These are phyloP conservation scores for Phoma sp. DNA, from an alignment of 2,329 filamentous ascomycete genomes.

Conservation along the genomic window DNA sequence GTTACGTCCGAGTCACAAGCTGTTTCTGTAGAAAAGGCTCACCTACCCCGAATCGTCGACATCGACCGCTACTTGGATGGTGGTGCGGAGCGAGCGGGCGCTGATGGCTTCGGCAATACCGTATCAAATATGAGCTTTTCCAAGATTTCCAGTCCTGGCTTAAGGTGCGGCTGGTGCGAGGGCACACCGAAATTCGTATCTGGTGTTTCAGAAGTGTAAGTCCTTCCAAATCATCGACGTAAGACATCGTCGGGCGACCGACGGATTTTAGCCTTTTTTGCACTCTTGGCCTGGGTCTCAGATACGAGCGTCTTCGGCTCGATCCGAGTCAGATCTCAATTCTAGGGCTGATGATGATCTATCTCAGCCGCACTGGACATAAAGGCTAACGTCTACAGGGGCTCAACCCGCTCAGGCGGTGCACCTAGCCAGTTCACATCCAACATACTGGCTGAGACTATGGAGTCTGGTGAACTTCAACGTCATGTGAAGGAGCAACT, in stretches of 20 bases:
- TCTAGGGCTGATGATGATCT: conserved; percentile 8
- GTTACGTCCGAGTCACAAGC: conserved; percentile 29
- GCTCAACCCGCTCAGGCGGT: conserved; percentile 65
- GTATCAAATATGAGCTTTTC: conserved; percentile 89
- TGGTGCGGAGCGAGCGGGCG: conserved; percentile 53
- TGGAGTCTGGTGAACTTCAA: conserved; percentile 60
- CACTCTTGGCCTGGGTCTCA: not conserved
- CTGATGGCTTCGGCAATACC: conserved; percentile 75
- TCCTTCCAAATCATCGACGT: not conserved
- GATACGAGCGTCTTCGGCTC: not conserved
- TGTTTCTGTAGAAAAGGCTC: conserved; percentile 49
- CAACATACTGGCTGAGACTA: conserved; percentile 62
- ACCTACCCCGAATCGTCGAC: conserved; percentile 76
- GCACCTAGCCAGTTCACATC: conserved; percentile 66
- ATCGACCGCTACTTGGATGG: conserved; percentile 73
- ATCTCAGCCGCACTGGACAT: conserved; percentile 9
- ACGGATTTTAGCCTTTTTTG: not conserved
- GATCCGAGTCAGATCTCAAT: not conserved
- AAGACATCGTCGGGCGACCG: not conserved
- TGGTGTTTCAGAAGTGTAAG: conserved; percentile 65
- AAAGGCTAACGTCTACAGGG: conserved; percentile 50
- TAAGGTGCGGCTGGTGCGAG: conserved; percentile 89
- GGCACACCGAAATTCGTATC: conserved; percentile 67
- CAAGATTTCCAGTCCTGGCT: conserved; percentile 83
- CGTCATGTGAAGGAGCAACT: conserved; percentile 60